phyloP scores from a whole-genome alignment of 2,329 filamentous ascomycete species.

The Hypoxylon sp. region DNA sequence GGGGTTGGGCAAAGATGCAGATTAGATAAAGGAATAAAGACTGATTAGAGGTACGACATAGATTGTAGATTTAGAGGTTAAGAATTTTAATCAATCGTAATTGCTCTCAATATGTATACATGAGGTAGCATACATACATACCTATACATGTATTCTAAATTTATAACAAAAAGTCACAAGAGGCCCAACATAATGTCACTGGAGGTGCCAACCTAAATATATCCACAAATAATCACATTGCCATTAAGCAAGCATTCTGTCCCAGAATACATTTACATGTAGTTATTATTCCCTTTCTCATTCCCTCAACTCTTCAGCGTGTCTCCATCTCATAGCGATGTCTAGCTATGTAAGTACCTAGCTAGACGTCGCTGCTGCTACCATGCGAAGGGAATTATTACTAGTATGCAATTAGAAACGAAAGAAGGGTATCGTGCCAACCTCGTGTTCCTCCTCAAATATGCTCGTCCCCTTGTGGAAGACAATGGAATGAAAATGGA shows the following conservation, averaged over 20 bases:
- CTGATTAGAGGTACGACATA: too few species aligned
- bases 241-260: constrained; percentile 1
- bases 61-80: too few species aligned
- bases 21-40: too few species aligned
- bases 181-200: too few species aligned
- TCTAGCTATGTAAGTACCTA: constrained; percentile 1
- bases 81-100: too few species aligned
- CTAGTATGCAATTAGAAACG: constrained; percentile 30
- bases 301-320: constrained; percentile 5
- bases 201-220: too few species aligned
- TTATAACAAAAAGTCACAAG: background rate
- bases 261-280: too few species aligned
- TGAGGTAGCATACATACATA: too few species aligned
- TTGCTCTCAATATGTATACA: too few species aligned
- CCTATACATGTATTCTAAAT: background rate
- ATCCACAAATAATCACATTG: constrained; percentile 12
- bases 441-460: constrained; percentile 35
- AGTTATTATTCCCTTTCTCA: constrained; percentile 25
- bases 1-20: too few species aligned
- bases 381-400: constrained; percentile 27
- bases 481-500: background rate
- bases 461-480: constrained; percentile 25
- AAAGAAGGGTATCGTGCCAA: constrained; percentile 48
- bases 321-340: constrained; percentile 6
- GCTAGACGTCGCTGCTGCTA: background rate